Conservation (phyloP, 768 basidiomycete genomes). For the Multifurca ochricompacta region DNA sequence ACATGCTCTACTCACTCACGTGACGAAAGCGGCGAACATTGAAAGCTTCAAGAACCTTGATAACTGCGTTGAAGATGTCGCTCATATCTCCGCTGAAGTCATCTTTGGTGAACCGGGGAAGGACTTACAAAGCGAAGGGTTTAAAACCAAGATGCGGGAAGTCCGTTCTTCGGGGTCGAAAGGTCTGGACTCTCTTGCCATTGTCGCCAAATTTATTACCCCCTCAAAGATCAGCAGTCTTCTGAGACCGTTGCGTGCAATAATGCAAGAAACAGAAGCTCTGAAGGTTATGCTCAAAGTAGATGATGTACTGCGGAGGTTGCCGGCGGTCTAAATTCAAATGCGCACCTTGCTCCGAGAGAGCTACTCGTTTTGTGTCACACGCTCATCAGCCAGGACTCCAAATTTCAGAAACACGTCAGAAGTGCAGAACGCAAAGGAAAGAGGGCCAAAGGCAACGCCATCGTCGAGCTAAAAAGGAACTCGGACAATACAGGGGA, state of each 20-base stretch:
- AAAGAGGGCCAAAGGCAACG: constrained; percentile 38
- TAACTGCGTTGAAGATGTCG: constrained; percentile 67
- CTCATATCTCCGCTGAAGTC: constrained; percentile 78
- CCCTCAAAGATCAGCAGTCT: constrained; percentile 69
- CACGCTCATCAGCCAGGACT: constrained; percentile 85
- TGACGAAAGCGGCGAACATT: constrained; percentile 56
- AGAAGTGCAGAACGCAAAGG: constrained; percentile 30
- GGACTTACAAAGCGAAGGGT: constrained; percentile 80
- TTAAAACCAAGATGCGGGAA: constrained; percentile 92
- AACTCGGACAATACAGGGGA: constrained; percentile 45
- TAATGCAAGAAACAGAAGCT: constrained; percentile 82
- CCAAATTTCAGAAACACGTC: constrained; percentile 69
- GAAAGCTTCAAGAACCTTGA: constrained; percentile 59
- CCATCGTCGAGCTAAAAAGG: constrained; percentile 74
- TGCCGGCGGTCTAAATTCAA: constrained; percentile 77
- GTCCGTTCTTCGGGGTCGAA: constrained; percentile 76
- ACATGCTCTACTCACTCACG: constrained; percentile 75
- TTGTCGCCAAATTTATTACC: constrained; percentile 71
- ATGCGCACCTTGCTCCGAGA: constrained; percentile 55
- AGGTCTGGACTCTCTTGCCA: constrained; percentile 78
- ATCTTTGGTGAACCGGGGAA: constrained; percentile 91
- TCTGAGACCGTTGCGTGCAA: constrained; percentile 68
- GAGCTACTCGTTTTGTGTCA: constrained; percentile 80
- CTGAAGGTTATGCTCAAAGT: constrained; percentile 72
- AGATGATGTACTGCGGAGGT: constrained; percentile 86